Evolutionary conservation across 345 rosid species (phyloP).

Genomic region (Eucalyptus globulus): DNA sequence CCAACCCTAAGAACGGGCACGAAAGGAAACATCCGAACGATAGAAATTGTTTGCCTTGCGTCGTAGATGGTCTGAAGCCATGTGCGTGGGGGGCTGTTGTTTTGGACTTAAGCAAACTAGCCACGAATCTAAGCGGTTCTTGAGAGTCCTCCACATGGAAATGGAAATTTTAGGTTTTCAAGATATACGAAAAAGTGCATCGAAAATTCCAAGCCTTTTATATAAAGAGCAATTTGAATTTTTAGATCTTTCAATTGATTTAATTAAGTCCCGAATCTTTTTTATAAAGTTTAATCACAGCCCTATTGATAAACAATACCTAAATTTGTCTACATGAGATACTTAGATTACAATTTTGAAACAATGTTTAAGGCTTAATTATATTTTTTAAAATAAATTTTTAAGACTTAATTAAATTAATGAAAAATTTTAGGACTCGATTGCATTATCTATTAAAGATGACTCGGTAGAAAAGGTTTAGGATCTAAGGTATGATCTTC

Average conservation of each 20-base stretch:
- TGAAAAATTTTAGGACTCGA: too few relatives aligned
- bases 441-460: too few relatives aligned
- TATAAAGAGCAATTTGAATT: too few relatives aligned
- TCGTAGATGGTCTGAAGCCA: neutral
- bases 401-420: too few relatives aligned
- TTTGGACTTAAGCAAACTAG: neutral
- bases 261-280: too few relatives aligned
- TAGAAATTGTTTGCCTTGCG: neutral
- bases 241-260: neutral
- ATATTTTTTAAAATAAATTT: too few relatives aligned
- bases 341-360: neutral
- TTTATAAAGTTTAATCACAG: rapidly evolving
- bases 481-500: too few relatives aligned
- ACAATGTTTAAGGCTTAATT: neutral
- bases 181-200: neutral
- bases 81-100: neutral
- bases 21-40: neutral
- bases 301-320: neutral
- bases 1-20: neutral
- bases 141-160: neutral
- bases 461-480: rapidly evolving
- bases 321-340: neutral
- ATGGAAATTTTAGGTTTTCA: neutral
- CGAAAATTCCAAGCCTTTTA: neutral
- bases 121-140: neutral